Evolutionary conservation across 108 stramenopile genomes (phyloP).

Genomic region (Thalassiosira profunda): DNA sequence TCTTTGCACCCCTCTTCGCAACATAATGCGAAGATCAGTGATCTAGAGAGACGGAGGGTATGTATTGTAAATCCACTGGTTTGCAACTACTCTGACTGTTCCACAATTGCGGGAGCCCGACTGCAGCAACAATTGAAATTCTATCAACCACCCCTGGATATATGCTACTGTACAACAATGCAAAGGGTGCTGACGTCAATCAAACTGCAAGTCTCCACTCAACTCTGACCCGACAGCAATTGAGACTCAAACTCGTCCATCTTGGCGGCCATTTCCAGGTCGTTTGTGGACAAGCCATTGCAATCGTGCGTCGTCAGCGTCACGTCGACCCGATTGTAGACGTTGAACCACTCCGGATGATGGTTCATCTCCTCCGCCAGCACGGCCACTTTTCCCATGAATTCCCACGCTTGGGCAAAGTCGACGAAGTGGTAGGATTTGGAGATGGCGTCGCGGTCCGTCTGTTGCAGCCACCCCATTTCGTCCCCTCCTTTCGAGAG

Average conservation of each 20-base stretch:
- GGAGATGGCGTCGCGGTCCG: slow-evolving; percentile 73
- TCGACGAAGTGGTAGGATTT: slow-evolving; percentile 87
- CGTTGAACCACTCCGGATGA: slow-evolving; percentile 99
- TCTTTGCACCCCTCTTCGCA: too few species aligned
- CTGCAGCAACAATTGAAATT: too few species aligned
- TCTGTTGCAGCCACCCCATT: too few species aligned
- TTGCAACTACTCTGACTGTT: too few species aligned
- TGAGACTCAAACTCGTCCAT: slow-evolving; percentile 76
- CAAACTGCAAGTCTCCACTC: neutral
- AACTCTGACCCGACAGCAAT: slow-evolving; percentile 55
- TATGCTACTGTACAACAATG: neutral
- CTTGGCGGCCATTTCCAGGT: slow-evolving; percentile 75
- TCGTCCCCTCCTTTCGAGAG: too few species aligned
- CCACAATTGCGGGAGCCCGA: neutral
- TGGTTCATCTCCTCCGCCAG: slow-evolving; percentile 96
- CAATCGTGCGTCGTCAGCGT: slow-evolving; percentile 89
- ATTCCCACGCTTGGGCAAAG: slow-evolving; percentile 93
- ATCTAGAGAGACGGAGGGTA: too few species aligned
- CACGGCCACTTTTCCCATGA: slow-evolving; percentile 91
- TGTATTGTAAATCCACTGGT: too few species aligned
- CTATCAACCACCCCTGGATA: neutral
- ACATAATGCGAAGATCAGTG: too few species aligned
- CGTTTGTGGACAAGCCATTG: slow-evolving; percentile 79
- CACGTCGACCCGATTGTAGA: slow-evolving; percentile 94
- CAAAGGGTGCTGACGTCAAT: neutral